Base-by-base conservation (phyloP, 345 rosid species). In the Eucalyptus albens region DNA sequence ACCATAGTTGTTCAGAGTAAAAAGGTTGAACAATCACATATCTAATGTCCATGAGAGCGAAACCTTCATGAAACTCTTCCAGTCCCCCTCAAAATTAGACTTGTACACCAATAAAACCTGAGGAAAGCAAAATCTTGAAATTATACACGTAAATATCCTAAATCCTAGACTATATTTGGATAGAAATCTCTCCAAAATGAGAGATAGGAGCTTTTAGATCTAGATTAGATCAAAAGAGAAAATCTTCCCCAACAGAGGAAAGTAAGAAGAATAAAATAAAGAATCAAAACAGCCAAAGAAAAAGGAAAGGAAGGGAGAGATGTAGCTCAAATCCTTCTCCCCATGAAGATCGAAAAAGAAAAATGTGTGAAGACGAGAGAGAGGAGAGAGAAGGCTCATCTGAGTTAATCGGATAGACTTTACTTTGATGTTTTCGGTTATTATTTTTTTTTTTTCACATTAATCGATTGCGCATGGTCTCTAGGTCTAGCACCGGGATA, bases 11-110 rank as follows among this genome's bases (percentile, higher is more conserved):
- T 27, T 62, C 0, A 29, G 0, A 62, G 31, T 62, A 13, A 62
- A 60, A 27, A 62, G 31, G 15, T 62, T 62, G 31, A 62, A 27
- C 0, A 0, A 13, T 29, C 69, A 27, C 0, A 27, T 1, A 27
- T 27, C 0, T 12, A 13, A 6, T 13, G 15, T 14, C 15, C 29
- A 26, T 60, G 67, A 60, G 31, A 12, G 67, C 15, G 0, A 60
- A 60, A 60, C 14, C 31, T 27, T 60, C 67, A 60, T 27, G 7
- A 60, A 60, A 12, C 15, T 60, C 31, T 6, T 60, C 8, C 2
- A 0, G 2, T 6, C 4, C 7, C 31, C 67, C 26, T 60, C n/a
- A 1, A 60, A 60, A 12, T 11, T 60, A 60, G 16, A 12, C 15
- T 60, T 60, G 16, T 60, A 11, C n/a, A 60, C n/a, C 67, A 3